Conservation (phyloP, 306 rosid genomes). For the Fragaria nilgerrensis region DNA sequence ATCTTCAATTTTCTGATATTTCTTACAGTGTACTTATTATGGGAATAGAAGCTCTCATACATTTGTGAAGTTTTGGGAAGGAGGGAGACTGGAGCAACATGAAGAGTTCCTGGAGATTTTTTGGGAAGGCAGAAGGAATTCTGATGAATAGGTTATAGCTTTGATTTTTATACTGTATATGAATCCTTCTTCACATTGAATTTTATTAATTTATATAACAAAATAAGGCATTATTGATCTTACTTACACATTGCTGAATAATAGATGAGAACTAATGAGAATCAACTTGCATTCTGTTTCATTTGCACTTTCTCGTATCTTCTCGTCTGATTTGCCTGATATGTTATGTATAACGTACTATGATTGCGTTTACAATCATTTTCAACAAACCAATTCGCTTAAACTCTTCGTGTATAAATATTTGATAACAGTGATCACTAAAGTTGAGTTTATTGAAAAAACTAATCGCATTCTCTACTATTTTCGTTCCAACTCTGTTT, state of each 20-base stretch:
- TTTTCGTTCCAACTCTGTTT: neutral
- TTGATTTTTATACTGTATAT: conserved; percentile 8
- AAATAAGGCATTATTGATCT: neutral
- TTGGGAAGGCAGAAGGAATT: neutral
- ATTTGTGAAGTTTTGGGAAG: conserved; percentile 12
- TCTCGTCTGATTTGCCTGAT: no score
- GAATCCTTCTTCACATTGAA: neutral
- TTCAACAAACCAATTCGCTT: no score
- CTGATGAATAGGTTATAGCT: neutral
- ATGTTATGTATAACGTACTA: neutral
- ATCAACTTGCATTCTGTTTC: neutral
- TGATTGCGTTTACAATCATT: no score
- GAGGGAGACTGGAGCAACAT: neutral
- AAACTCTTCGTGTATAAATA: no score
- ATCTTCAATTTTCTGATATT: conserved; percentile 35
- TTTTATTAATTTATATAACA: neutral
- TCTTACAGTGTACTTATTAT: conserved; percentile 26
- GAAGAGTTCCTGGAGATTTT: neutral
- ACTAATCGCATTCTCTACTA: neutral
- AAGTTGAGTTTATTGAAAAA: no score
- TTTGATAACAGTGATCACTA: no score
- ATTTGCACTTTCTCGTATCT: neutral
- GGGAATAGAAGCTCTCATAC: conserved; percentile 20
- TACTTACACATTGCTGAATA: neutral
- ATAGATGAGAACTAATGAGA: neutral